Evolutionary conservation across 257 asterid genomes (phyloP), one percentile per base, ranked within the genome.

Genomic region (Salvia hispanica): DNA sequence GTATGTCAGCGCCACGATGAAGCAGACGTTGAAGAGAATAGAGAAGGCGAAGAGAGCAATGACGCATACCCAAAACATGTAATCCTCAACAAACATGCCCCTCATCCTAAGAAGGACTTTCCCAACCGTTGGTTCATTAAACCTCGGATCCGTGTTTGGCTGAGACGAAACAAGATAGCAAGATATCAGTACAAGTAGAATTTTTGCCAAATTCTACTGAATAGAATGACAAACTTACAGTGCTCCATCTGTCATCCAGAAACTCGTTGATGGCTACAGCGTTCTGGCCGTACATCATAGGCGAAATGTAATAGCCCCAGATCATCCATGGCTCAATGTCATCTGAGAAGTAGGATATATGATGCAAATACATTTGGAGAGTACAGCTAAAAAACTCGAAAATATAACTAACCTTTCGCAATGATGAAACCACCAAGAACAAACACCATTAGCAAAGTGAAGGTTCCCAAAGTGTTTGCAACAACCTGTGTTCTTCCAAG

Each of bases 391-490:
- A 57, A 53, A 15, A 58, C 63, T 28, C 50, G 15, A 45, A 40
- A 33, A 66, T 11, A 56, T 71, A 18, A 62, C 88, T 71, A 53
- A 90, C 98, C 95, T 90, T 83, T 90, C 13, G 97, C 83, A 53
- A 93, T 76, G 66, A 93, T 86, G 67, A 88, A 90, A 70, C 98
- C 98, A 71, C 97, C 98, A 62, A 90, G 96, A 46, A 92, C 91
- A 70, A 92, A 92, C 56, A 90, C 93, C 75, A 92, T n/a, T 11
- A 92, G 88, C 79, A 93, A 72, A n/a, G 88, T 59, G 80, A 93
- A 93, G 64, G 96, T 86, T n/a, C 90, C 96, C 42, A 85, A 77
- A 46, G 96, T 85, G 88, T 4, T 82, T 48, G 96, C 94, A 67
- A 90, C 93, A 60, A 90, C 95, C 80, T 77, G 88, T 15, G 91